Evolutionary conservation across 495 filamentous ascomycete species (phyloP).

Genomic region (Aspergillus saccharolyticus): DNA sequence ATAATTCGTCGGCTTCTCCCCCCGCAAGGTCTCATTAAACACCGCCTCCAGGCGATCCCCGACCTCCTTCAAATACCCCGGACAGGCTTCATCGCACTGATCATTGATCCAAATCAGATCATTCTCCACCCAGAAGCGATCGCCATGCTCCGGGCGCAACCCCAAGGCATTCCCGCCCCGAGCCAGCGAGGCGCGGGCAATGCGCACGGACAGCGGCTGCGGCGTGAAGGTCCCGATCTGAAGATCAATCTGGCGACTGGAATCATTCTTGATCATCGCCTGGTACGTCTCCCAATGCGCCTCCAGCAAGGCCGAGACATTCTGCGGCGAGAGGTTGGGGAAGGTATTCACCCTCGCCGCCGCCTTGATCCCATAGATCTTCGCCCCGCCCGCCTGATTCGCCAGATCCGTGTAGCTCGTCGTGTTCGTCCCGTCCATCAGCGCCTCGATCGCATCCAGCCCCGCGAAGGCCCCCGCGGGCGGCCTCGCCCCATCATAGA

Average conservation of each 20-base stretch:
- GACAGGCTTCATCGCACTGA: slow-evolving; percentile 7
- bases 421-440: slow-evolving; percentile 5
- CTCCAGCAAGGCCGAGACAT: slow-evolving; percentile 5
- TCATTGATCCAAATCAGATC: slow-evolving; percentile 11
- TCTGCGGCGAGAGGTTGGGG: slow-evolving; percentile 4
- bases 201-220: slow-evolving; percentile 8
- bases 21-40: slow-evolving; percentile 2
- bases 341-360: slow-evolving; percentile 12
- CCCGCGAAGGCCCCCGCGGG: slow-evolving; percentile 35
- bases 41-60: neutral
- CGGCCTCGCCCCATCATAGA: slow-evolving; percentile 46
- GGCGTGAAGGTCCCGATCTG: slow-evolving; percentile 11
- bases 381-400: slow-evolving; percentile 10
- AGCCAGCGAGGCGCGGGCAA: neutral
- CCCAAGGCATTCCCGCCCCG: slow-evolving; percentile 10
- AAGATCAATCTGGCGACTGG: slow-evolving; percentile 2
- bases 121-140: slow-evolving; percentile 15
- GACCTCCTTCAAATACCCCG: slow-evolving; percentile 4
- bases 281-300: slow-evolving; percentile 5
- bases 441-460: slow-evolving; percentile 8
- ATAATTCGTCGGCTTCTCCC: slow-evolving; percentile 5
- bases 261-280: slow-evolving; percentile 4
- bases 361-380: slow-evolving; percentile 10
- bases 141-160: slow-evolving; percentile 9
- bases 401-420: slow-evolving; percentile 8